phyloP scores from a whole-genome alignment of 768 basidiomycete species.

The Sporobolomyces pararoseus region DNA sequence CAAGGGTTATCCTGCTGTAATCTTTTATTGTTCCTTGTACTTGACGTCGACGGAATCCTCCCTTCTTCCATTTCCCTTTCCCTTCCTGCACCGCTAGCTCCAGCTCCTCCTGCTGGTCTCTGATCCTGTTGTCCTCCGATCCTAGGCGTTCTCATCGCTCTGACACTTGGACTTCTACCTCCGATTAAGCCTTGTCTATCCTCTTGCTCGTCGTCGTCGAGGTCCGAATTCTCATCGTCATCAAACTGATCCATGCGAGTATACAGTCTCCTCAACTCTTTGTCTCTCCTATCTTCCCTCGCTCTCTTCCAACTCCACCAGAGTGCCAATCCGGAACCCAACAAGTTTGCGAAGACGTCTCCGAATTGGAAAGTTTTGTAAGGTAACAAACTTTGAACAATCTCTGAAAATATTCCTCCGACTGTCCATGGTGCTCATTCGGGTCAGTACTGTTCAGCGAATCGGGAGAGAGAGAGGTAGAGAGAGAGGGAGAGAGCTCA shows the following conservation, averaged over 20 bases:
- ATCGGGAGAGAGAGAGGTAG: background rate
- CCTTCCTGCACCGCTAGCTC: no score
- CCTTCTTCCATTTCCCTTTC: no score
- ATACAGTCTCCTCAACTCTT: slow-evolving; percentile 74
- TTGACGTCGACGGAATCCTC: background rate
- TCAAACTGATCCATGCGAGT: slow-evolving; percentile 78
- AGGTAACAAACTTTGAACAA: slow-evolving; percentile 42
- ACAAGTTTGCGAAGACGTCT: slow-evolving; percentile 42
- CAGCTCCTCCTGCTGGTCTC: no score
- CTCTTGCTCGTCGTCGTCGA: background rate
- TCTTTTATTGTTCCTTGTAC: background rate
- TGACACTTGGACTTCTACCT: background rate
- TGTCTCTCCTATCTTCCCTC: background rate
- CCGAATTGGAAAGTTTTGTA: slow-evolving; percentile 44
- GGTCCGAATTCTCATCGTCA: slow-evolving; percentile 63
- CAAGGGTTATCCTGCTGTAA: slow-evolving; percentile 16
- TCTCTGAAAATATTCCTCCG: slow-evolving; percentile 38
- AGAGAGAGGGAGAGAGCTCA: slow-evolving; percentile 8
- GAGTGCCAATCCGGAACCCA: slow-evolving; percentile 32
- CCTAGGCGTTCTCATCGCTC: background rate
- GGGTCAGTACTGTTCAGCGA: no score
- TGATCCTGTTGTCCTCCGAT: no score
- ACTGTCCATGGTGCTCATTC: background rate
- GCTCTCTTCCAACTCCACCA: slow-evolving; percentile 3
- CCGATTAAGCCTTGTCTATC: background rate